These are phyloP conservation scores for Curvularia sp. DNA, from an alignment of 2,329 filamentous ascomycete genomes.

Conservation along the genomic window DNA sequence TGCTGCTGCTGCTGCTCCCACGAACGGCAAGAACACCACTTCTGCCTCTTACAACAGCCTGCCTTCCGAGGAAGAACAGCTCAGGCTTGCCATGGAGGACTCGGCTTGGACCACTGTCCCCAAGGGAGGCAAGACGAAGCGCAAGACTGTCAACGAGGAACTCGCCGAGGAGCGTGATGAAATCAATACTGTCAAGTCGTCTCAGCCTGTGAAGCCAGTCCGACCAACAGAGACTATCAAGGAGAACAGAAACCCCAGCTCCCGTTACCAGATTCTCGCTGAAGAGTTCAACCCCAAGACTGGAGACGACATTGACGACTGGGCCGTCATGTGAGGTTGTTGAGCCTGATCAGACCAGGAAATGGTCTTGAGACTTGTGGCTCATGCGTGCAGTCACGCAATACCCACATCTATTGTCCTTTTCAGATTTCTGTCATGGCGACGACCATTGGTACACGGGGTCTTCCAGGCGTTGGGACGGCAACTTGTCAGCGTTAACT, in stretches of 20 bases:
- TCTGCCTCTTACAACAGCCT: constrained; percentile 56
- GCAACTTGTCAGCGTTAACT: constrained; percentile 3
- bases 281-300: constrained; percentile 33
- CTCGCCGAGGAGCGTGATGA: constrained; percentile 52
- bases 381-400: neutral
- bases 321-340: constrained; percentile 48
- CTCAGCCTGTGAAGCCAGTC: constrained; percentile 33
- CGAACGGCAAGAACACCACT: constrained; percentile 53
- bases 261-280: constrained; percentile 42
- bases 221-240: constrained; percentile 34
- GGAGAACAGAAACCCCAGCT: constrained; percentile 41
- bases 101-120: constrained; percentile 68
- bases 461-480: constrained; percentile 9
- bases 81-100: constrained; percentile 58
- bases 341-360: neutral
- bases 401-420: neutral
- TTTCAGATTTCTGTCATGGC: constrained; percentile 8
- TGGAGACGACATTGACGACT: constrained; percentile 52
- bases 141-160: constrained; percentile 56
- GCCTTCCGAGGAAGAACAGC: constrained; percentile 68
- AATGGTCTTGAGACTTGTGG: constrained; percentile 4
- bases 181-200: constrained; percentile 24
- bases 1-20: constrained; percentile 23
- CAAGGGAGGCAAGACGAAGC: constrained; percentile 62
- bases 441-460: constrained; percentile 2